phyloP scores from a whole-genome alignment of 768 basidiomycete genomes.

The Panaeolus cyanescens region DNA sequence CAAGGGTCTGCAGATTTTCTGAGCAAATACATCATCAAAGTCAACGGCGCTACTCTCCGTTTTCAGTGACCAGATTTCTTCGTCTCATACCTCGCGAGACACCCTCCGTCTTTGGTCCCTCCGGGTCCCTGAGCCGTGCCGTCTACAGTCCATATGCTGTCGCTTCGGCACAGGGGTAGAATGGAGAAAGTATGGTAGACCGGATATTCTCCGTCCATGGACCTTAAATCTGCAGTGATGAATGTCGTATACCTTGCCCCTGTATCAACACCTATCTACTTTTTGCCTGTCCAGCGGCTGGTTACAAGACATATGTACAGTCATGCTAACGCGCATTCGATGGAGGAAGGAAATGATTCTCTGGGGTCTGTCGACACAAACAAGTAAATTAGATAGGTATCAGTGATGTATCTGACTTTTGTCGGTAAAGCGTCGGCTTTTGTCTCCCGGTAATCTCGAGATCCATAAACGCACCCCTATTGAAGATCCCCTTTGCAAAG shows the following conservation, averaged over 20 bases:
- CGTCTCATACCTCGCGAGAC: too few species aligned
- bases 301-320: neutral
- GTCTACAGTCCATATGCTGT: neutral
- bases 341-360: neutral
- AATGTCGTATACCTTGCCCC: neutral
- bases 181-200: neutral
- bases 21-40: too few species aligned
- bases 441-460: neutral
- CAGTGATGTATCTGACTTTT: neutral
- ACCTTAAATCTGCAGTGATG: neutral
- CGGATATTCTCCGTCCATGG: neutral
- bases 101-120: too few species aligned
- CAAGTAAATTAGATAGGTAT: too few species aligned
- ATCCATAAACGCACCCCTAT: neutral
- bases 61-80: too few species aligned
- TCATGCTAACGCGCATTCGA: neutral
- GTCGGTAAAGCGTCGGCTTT: neutral
- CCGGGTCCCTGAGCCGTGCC: neutral
- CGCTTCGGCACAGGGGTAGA: neutral
- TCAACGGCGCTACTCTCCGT: too few species aligned
- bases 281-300: neutral
- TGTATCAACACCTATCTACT: neutral
- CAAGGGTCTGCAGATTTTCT: too few species aligned
- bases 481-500: neutral
- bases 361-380: neutral